Evolutionary conservation across 306 rosid species (phyloP).

Genomic region (Ormosia emarginata): DNA sequence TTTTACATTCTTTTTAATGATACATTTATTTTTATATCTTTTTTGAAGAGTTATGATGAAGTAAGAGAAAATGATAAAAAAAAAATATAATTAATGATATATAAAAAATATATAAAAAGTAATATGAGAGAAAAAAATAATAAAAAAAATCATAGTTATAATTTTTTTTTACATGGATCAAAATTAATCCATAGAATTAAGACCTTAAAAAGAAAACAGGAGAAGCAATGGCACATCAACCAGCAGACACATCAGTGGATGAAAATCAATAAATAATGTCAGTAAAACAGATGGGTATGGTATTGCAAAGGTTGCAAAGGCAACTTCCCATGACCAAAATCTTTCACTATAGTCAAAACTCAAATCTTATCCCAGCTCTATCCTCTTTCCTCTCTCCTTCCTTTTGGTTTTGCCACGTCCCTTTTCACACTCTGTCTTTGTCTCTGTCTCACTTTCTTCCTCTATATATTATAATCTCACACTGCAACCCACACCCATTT

Average conservation of each 20-base stretch:
- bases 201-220: neutral
- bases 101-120: too few relatives aligned
- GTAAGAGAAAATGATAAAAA: too few relatives aligned
- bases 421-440: neutral
- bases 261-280: too few relatives aligned
- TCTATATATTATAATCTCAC: slow-evolving; percentile 11
- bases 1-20: too few relatives aligned
- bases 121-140: too few relatives aligned
- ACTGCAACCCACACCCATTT: neutral
- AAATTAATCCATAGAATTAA: neutral
- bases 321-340: slow-evolving; percentile 18
- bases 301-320: neutral
- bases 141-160: too few relatives aligned
- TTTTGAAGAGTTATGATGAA: too few relatives aligned
- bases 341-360: slow-evolving; percentile 20
- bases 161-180: neutral
- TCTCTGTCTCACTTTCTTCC: neutral
- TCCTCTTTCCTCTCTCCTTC: slow-evolving; percentile 2
- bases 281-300: too few relatives aligned
- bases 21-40: too few relatives aligned
- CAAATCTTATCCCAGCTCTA: slow-evolving; percentile 7
- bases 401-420: neutral
- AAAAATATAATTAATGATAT: too few relatives aligned
- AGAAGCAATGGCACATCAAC: neutral
- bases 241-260: too few relatives aligned